phyloP scores from a whole-genome alignment of 2,329 filamentous ascomycete genomes.

The Curvularia lunata region DNA sequence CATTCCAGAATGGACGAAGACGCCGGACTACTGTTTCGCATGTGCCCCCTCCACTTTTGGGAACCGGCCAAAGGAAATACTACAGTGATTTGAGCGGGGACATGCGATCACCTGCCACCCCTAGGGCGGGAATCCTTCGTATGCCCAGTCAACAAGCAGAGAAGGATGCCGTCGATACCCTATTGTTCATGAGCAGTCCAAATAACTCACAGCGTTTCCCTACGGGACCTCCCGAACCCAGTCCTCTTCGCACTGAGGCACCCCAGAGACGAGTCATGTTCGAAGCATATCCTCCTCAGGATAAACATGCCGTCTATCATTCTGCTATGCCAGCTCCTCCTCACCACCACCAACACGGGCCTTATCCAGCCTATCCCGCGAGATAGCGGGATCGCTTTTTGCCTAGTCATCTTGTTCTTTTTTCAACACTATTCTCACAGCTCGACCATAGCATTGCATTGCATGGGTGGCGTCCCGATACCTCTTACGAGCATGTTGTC shows the following conservation, averaged over 20 bases:
- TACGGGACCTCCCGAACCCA: constrained; percentile 36
- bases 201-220: constrained; percentile 63
- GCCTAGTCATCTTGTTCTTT: not conserved
- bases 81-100: constrained; percentile 39
- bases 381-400: constrained; percentile 21
- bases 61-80: constrained; percentile 39
- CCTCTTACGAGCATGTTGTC: constrained; percentile 19
- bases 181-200: constrained; percentile 82
- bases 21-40: constrained; percentile 45
- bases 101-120: constrained; percentile 37
- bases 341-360: constrained; percentile 32
- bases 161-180: constrained; percentile 79
- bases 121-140: constrained; percentile 62
- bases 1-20: constrained; percentile 43
- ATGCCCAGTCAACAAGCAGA: constrained; percentile 75
- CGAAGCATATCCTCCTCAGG: constrained; percentile 39
- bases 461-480: constrained; percentile 46
- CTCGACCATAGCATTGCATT: constrained; percentile 36
- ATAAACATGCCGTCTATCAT: constrained; percentile 31
- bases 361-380: constrained; percentile 37
- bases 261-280: constrained; percentile 48
- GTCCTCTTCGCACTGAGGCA: constrained; percentile 39
- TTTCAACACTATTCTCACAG: constrained; percentile 20
- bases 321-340: constrained; percentile 31
- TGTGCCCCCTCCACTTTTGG: constrained; percentile 41